Conservation (phyloP, 164 flowering plant species). For the Malania oleifera region DNA sequence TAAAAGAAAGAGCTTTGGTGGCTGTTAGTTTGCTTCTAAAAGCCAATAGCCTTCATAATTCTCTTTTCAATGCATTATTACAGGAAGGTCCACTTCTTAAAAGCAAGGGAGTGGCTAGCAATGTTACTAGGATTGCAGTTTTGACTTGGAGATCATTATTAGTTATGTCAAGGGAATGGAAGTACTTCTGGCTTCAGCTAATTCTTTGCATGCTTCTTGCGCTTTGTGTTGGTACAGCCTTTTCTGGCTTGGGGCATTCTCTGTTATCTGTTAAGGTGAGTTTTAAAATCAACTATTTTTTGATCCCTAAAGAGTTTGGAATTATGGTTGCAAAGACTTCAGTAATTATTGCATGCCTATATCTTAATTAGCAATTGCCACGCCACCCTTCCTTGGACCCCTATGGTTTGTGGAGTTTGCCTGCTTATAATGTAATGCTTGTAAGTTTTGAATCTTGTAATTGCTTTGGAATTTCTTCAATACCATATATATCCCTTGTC, state of each 20-base stretch:
- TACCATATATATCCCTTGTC: background rate
- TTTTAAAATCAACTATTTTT: conserved; percentile 5
- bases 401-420: background rate
- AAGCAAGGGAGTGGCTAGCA: conserved; percentile 77
- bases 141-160: conserved; percentile 95
- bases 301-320: background rate
- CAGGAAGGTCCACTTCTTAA: conserved; percentile 91
- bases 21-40: no score
- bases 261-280: conserved; percentile 89
- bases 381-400: background rate
- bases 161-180: conserved; percentile 98
- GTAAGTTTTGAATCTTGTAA: background rate
- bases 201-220: conserved; percentile 70
- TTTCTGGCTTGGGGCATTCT: conserved; percentile 89
- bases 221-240: conserved; percentile 78
- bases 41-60: background rate
- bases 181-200: conserved; percentile 91
- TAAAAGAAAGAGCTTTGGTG: no score
- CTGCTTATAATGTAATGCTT: conserved; percentile 1
- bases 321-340: background rate
- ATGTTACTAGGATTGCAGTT: conserved; percentile 62
- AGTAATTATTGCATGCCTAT: no score
- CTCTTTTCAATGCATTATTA: conserved; percentile 2
- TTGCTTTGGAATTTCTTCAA: no score
- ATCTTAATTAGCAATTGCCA: no score